Evolutionary conservation across 1,284 basidiomycete species (phyloP), one percentile per base, ranked within the genome.

Genomic region (Dichomitus squalens): DNA sequence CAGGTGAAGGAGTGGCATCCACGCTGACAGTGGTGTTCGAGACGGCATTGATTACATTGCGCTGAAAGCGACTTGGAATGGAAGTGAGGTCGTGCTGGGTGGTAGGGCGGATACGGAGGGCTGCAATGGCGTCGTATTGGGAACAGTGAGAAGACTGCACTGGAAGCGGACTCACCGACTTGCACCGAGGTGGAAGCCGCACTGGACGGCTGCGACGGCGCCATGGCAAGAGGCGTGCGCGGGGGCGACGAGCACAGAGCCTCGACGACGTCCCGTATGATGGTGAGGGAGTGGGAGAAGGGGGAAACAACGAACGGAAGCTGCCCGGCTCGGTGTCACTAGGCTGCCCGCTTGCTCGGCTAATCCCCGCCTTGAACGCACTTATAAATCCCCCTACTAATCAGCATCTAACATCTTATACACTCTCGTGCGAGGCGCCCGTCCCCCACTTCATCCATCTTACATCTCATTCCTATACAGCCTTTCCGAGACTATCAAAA

Each of bases 31-130:
- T 85, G 57, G 82, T 92, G 46, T 78, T 72, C 38, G 82, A 85
- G 52, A 81, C 80, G 43, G 90, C 84, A 69, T 93, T 90, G 73
- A 98, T 86, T 67, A 96, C 88, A 65, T 87, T 85, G 63, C 92
- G 86, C 75, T 97, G 95, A 76, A 98, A 98, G 74, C 96, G 90
- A 75, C 90, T 84, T 63, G 96, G 95, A 63, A 98, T 95, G 68
- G 87, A 87, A 57, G 81, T 79, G 56, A 89, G 81, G 78, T 96
- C 93, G 69, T 95, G 91, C 41, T 79, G 75, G 55, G 92, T 93
- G 48, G 92, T 84, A 23, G 96, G 96, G 63, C 96, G 85, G 64
- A 99, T 96, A 61, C 96, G 91, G 63, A 98, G 82, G 64, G 96
- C 96, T 66, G 56, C 54, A 58, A 51, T 50, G 54, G 47, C 31